A percentile compares a stretch with the other conserved stretches of the same genome.
These are phyloP conservation scores for Stylosanthes scabra DNA, from an alignment of 331 rosid genomes.

Conservation along the genomic window DNA sequence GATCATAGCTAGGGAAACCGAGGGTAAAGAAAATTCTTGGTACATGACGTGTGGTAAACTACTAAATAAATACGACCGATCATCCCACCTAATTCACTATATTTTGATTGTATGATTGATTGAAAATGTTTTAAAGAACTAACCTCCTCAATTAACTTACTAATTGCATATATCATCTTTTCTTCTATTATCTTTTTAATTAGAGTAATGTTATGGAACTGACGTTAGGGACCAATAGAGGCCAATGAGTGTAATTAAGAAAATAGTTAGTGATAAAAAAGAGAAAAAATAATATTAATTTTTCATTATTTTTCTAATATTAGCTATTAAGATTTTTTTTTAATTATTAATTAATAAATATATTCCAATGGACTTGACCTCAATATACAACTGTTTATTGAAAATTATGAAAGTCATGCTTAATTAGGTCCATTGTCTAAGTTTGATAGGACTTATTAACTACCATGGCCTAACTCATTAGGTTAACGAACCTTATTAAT, in stretches of 20 bases:
- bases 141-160: background rate
- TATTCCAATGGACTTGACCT: background rate
- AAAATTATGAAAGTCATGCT: background rate
- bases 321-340: no score
- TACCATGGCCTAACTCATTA: background rate
- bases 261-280: no score
- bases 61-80: background rate
- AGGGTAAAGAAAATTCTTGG: no score
- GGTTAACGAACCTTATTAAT: background rate
- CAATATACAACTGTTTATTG: background rate
- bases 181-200: no score
- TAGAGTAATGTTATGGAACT: no score
- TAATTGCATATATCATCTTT: background rate
- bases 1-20: no score
- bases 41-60: no score
- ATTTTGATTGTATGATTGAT: background rate
- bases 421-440: background rate
- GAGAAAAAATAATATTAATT: no score
- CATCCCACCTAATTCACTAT: background rate
- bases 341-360: background rate
- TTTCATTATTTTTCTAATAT: no score
- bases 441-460: background rate
- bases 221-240: no score
- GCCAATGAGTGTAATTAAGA: no score
- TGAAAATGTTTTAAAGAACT: background rate